Base-by-base conservation (phyloP, 148 eudicot species). In the Rhododendron mucronatum region DNA sequence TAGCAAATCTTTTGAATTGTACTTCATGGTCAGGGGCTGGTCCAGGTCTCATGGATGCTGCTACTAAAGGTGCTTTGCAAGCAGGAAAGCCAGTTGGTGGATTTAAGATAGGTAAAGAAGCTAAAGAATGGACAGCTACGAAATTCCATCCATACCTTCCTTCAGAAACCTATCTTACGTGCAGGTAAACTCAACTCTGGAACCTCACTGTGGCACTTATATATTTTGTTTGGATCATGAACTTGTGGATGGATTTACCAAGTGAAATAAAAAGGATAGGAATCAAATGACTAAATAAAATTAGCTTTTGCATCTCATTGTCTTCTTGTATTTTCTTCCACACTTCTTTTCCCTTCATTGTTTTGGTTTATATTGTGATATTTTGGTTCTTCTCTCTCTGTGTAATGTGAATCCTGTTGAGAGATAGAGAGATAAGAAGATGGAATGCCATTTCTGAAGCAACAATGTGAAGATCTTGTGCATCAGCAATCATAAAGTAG, bases 1-100 rank as follows among this genome's bases (percentile, higher is more conserved):
- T 94, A 71, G 97, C 97, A 11, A 89, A 86, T 47, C 90, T 96
- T 86, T 91, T 95, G 90, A 88, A 90, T 61, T 90, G 98, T 92
- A 94, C 99, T 83, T 89, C 97, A 39, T 96, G 99, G 99, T 89
- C 98, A 67, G 99, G 99, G 88, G 99, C 94, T 82, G 99, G 99
- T 84, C 99, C 99, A 59, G 99, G 99, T 37, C 91, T 96, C 83
- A 96, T 96, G 99, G 99, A 96, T 94, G 99, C 98, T 47, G 98
- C 90, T 51, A 92, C 90, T 78, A 89, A 88, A 91, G 99, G 99
- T 84, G 96, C 97, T 80, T 61, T 96, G 81, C 87, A 95, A 91
- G 96, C 97, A 50, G 95, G 96, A 57, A 96, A 92, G 87, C 93
- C 91, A 0, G 98, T 96, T 78, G 99, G 97, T 75, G 99, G 98